A percentile compares a stretch with the other conserved stretches of the same genome.
phyloP scores from a whole-genome alignment of 371 early-diverging fungal species.

The Vairimorpha necatrix region DNA sequence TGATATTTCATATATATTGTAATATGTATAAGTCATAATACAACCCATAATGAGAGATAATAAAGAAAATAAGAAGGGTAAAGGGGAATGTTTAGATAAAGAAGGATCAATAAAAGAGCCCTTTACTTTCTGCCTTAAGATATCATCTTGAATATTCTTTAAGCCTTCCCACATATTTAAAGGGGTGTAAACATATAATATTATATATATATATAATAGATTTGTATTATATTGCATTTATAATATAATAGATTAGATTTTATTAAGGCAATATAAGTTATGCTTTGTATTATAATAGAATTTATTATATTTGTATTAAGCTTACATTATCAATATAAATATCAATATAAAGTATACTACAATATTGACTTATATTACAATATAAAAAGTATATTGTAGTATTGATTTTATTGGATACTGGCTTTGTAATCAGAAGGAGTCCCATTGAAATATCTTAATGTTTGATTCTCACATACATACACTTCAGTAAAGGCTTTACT shows the following conservation, averaged over 20 bases:
- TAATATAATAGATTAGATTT: too few species aligned
- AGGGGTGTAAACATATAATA: not conserved
- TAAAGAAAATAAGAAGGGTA: not conserved
- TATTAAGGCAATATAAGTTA: too few species aligned
- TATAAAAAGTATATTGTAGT: too few species aligned
- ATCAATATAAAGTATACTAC: not conserved
- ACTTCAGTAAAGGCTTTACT: constrained; percentile 79
- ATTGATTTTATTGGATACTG: not conserved
- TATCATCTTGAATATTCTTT: not conserved
- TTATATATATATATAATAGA: not conserved
- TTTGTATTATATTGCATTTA: too few species aligned
- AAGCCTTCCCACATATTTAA: not conserved
- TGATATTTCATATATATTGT: constrained; percentile 9
- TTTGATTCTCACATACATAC: constrained; percentile 76
- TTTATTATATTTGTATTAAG: too few species aligned
- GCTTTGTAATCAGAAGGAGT: constrained; percentile 43
- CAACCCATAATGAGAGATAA: constrained; percentile 8
- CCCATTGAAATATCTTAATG: constrained; percentile 35
- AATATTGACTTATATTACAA: not conserved
- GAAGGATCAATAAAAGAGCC: not conserved
- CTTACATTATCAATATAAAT: not conserved
- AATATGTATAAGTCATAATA: constrained; percentile 21
- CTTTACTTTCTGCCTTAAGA: not conserved
- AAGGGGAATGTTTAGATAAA: not conserved
- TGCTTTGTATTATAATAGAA: too few species aligned